A percentile compares a stretch with the other conserved stretches of the same genome.
Evolutionary conservation across 768 basidiomycete genomes (phyloP).

Genomic region (Auriculariales sp.): DNA sequence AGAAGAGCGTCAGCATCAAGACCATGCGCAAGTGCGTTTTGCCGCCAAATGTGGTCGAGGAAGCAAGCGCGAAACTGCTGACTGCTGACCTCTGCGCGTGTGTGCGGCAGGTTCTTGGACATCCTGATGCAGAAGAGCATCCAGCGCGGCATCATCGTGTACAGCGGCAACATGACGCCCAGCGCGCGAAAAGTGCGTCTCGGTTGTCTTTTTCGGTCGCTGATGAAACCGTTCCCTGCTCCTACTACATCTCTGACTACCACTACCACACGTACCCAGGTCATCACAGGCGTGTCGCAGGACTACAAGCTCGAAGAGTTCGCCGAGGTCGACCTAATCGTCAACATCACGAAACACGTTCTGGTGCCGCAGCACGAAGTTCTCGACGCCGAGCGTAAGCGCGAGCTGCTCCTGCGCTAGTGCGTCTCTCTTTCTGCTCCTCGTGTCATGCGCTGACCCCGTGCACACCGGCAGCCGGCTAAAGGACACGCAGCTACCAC

Average conservation of each 20-base stretch:
- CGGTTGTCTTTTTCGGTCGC: not conserved
- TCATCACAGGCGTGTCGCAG: slow-evolving; percentile 78
- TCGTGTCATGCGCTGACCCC: slow-evolving; percentile 6
- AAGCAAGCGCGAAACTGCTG: not conserved
- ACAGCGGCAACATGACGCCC: slow-evolving; percentile 91
- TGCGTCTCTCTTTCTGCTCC: slow-evolving; percentile 27
- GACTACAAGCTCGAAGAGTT: slow-evolving; percentile 91
- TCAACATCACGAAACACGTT: slow-evolving; percentile 94
- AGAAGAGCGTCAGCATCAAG: slow-evolving; percentile 89
- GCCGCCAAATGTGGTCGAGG: not conserved
- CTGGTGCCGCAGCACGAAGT: slow-evolving; percentile 90
- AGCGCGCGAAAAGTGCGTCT: slow-evolving; percentile 76
- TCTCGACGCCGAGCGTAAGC: slow-evolving; percentile 75
- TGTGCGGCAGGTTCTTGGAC: slow-evolving; percentile 49
- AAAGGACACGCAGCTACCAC: slow-evolving; percentile 94
- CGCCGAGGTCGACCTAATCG: slow-evolving; percentile 87
- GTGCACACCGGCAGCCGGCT: slow-evolving; percentile 71
- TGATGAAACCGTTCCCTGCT: not conserved
- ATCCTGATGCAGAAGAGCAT: slow-evolving; percentile 89
- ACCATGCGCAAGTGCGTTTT: slow-evolving; percentile 85
- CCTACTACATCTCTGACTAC: slow-evolving; percentile 7
- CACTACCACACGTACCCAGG: slow-evolving; percentile 29
- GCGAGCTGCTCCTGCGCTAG: slow-evolving; percentile 80
- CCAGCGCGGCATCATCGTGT: slow-evolving; percentile 85
- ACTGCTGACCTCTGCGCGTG: slow-evolving; percentile 2